Evolutionary conservation across 768 basidiomycete genomes (phyloP).

Genomic region (Suillus cothurnatus): DNA sequence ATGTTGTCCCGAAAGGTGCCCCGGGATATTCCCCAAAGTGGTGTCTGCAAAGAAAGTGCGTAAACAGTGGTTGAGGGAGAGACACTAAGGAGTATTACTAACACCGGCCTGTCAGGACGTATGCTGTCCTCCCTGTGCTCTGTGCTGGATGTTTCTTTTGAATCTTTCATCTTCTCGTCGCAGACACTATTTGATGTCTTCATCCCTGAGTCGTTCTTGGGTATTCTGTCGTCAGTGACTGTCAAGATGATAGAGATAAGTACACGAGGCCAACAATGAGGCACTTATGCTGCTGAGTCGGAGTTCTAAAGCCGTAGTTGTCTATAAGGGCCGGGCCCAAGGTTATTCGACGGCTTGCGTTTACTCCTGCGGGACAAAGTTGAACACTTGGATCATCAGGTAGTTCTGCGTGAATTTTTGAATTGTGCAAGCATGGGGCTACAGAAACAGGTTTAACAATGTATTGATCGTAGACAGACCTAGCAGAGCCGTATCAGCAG

Average conservation of each 20-base stretch:
- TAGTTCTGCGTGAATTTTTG: neutral
- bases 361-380: neutral
- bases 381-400: neutral
- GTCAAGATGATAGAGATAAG: neutral
- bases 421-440: neutral
- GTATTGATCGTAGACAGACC: neutral
- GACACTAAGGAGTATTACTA: slow-evolving; percentile 8
- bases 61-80: neutral
- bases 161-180: slow-evolving; percentile 2
- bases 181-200: neutral
- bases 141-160: neutral
- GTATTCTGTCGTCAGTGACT: neutral
- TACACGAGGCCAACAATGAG: neutral
- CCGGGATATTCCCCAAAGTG: slow-evolving; percentile 28
- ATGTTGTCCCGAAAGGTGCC: slow-evolving; percentile 23
- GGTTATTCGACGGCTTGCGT: neutral
- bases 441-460: neutral
- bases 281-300: neutral
- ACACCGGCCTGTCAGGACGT: neutral
- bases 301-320: neutral
- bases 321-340: neutral
- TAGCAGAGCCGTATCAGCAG: neutral
- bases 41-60: slow-evolving; percentile 14
- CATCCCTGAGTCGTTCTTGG: neutral
- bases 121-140: neutral